Conservation (phyloP, 306 rosid species). For the Geum urbanum region DNA sequence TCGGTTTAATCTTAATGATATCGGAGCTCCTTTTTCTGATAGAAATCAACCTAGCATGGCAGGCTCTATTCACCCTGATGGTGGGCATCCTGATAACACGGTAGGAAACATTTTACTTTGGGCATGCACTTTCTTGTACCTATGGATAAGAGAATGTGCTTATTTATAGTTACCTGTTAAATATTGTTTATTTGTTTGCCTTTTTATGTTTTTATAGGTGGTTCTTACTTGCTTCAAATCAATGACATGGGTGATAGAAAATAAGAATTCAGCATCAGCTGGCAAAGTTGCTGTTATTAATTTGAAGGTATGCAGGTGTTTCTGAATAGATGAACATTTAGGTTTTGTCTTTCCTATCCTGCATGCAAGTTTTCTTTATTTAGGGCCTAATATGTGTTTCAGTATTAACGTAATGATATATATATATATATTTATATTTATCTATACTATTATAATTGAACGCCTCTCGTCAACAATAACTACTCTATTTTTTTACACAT, state of each 20-base stretch:
- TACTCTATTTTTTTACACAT: too few relatives aligned
- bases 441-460: too few relatives aligned
- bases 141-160: constrained; percentile 4
- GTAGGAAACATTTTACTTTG: constrained; percentile 34
- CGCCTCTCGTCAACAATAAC: too few relatives aligned
- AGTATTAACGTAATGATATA: neutral
- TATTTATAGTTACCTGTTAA: neutral
- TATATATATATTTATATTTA: neutral
- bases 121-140: neutral
- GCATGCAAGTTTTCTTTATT: constrained; percentile 1
- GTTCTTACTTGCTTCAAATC: constrained; percentile 73
- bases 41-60: constrained; percentile 44
- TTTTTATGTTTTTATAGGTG: constrained; percentile 38
- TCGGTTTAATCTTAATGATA: constrained; percentile 52
- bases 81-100: constrained; percentile 44
- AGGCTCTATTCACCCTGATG: constrained; percentile 51
- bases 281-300: constrained; percentile 61
- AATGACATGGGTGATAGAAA: constrained; percentile 74
- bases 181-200: constrained; percentile 10
- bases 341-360: neutral
- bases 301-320: constrained; percentile 51
- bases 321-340: neutral
- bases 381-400: too few relatives aligned
- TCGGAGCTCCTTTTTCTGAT: constrained; percentile 53
- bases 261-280: constrained; percentile 44